Percentiles rank a stretch among this genome's conserved stretches.
Conservation (phyloP, 78 protist species). For the Anaeramoeba flamelloides region DNA sequence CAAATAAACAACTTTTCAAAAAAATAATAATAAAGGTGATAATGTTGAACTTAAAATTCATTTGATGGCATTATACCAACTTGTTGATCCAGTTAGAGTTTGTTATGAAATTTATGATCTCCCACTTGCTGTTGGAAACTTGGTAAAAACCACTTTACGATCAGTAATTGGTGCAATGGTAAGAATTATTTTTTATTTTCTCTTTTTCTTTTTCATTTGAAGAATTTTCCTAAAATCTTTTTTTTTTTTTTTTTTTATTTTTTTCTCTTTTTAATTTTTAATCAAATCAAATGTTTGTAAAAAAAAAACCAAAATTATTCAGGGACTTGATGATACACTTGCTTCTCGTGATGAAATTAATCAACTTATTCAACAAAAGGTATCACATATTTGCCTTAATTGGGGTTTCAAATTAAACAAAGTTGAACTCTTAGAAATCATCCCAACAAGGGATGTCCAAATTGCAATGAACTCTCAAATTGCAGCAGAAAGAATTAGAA, state of each 20-base stretch:
- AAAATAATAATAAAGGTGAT: too few relatives aligned
- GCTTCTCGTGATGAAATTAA: slow-evolving; percentile 18
- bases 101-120: slow-evolving; percentile 8
- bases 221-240: too few relatives aligned
- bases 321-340: slow-evolving; percentile 20
- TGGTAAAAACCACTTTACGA: slow-evolving; percentile 17
- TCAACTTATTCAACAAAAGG: neutral
- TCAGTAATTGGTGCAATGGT: slow-evolving; percentile 9
- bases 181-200: too few relatives aligned
- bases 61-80: slow-evolving; percentile 6
- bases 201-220: too few relatives aligned
- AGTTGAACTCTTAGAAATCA: slow-evolving; percentile 7
- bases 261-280: too few relatives aligned
- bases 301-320: too few relatives aligned
- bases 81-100: neutral
- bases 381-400: neutral
- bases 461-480: slow-evolving; percentile 16
- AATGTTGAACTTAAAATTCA: neutral
- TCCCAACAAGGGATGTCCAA: neutral
- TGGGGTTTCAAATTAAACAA: slow-evolving; percentile 3
- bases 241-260: too few relatives aligned
- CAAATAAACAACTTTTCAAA: too few relatives aligned
- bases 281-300: too few relatives aligned
- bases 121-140: neutral
- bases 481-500: slow-evolving; percentile 1